These are phyloP conservation scores for Yamadazyma mexicana DNA, from an alignment of 1,139 yeast species.

Conservation along the genomic window DNA sequence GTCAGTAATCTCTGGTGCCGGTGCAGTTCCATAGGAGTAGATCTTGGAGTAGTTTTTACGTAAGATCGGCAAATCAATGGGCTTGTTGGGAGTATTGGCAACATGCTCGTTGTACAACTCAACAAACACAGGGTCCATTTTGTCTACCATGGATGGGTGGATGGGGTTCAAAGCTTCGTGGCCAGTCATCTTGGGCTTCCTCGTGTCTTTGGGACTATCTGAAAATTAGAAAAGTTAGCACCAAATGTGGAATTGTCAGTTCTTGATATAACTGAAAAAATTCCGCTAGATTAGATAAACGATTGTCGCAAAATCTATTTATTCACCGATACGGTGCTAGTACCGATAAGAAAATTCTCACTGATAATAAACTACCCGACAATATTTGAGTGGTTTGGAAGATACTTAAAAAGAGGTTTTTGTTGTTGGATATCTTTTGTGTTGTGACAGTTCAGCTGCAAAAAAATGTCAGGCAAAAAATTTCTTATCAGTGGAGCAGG, in stretches of 20 bases:
- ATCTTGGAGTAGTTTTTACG: constrained; percentile 44
- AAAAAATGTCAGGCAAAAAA: constrained; percentile 5
- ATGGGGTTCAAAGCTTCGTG: constrained; percentile 25
- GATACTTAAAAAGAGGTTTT: too few relatives aligned
- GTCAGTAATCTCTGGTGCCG: constrained; percentile 25
- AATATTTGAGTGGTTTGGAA: too few relatives aligned
- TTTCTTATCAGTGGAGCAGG: constrained; percentile 23
- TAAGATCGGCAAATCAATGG: constrained; percentile 19
- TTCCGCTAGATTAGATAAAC: background rate
- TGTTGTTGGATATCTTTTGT: too few relatives aligned
- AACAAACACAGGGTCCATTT: constrained; percentile 32
- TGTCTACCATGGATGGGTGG: constrained; percentile 21
- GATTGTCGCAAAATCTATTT: background rate
- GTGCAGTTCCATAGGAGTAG: constrained; percentile 38
- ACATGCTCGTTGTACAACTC: constrained; percentile 32
- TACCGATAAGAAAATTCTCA: too few relatives aligned
- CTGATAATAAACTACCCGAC: too few relatives aligned
- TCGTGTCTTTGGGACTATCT: too few relatives aligned
- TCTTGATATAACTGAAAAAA: background rate
- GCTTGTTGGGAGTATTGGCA: constrained; percentile 28
- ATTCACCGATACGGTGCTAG: too few relatives aligned
- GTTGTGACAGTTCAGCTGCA: too few relatives aligned
- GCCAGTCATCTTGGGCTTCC: constrained; percentile 6
- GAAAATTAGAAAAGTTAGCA: too few relatives aligned
- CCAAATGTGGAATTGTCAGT: too few relatives aligned